Evolutionary conservation across 2,329 filamentous ascomycete genomes (phyloP), one percentile per base, ranked within the genome.

Genomic region (Trichoderma guizhouense): DNA sequence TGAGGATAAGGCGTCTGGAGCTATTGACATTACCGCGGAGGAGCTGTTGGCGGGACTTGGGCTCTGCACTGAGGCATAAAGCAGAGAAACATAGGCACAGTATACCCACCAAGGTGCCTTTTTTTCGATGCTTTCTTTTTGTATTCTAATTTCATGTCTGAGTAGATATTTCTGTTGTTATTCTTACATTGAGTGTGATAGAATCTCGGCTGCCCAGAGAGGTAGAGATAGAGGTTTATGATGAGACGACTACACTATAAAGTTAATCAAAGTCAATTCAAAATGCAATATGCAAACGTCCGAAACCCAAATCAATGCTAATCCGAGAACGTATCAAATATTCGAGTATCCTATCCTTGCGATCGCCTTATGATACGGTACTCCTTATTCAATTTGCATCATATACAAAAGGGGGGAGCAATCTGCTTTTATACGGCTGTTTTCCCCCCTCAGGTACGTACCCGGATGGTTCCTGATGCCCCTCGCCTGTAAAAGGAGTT

Each of bases 1-100:
- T 43, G 88, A 90, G 76, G 88, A 90, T 76, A 73, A 78, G 61
- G 79, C 76, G 32, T 79, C 84, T 0, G 88, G 78, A 0, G 85
- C 82, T 0, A 86, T 90, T 21, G 87, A 90, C 75, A 78, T 90
- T 1, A 58, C 79, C 8, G 87, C 86, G 0, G 81, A 79, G 1
- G 86, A 89, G 73, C 70, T 90, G 60, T 69, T 89, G 58, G 74
- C 75, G 30, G 84, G 82, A n/a, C 74, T 79, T 71, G 76, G 75
- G 1, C 11, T 77, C 7, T 79, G 78, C 57, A 61, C 15, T n/a
- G 39, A 72, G 34, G 55, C 51, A 47, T 61, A 66, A 58, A 34
- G 34, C n/a, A 24, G 7, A 14, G 47, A 53, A 53, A 7, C 11
- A 14, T 32, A 9, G 39, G 39, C 51, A 60, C 28, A 39, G 51